Conservation (phyloP, 2,329 filamentous ascomycete genomes). For the Penicillium occitanis region DNA sequence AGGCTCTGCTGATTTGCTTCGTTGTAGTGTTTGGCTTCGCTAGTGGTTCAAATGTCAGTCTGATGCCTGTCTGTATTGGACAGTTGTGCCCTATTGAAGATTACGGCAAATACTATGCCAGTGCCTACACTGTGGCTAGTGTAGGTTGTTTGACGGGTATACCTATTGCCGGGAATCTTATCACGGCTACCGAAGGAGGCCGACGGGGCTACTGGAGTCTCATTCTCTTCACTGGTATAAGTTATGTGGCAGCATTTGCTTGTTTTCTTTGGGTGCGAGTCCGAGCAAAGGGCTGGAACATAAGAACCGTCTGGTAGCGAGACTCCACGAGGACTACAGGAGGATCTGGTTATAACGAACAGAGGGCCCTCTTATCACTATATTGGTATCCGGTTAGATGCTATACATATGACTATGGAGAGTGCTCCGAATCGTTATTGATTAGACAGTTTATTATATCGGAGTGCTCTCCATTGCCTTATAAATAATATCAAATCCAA, state of each 20-base stretch:
- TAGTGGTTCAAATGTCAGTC: conserved; percentile 38
- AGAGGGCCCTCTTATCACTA: too few relatives aligned
- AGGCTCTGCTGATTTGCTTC: conserved; percentile 28
- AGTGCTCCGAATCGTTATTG: too few relatives aligned
- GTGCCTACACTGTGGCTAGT: conserved; percentile 30
- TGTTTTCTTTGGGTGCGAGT: conserved; percentile 18
- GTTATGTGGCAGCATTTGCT: conserved; percentile 31
- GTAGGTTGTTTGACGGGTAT: conserved; percentile 29
- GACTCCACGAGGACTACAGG: not conserved
- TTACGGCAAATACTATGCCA: conserved; percentile 44
- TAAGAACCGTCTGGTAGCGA: conserved; percentile 7
- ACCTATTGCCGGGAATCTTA: conserved; percentile 29
- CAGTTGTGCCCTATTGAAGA: conserved; percentile 47
- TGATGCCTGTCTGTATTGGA: conserved; percentile 47
- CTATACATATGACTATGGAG: too few relatives aligned
- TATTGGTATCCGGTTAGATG: too few relatives aligned
- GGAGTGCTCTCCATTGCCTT: too few relatives aligned
- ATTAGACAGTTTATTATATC: too few relatives aligned
- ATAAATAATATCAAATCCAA: too few relatives aligned
- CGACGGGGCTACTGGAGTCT: conserved; percentile 24
- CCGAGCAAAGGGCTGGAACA: conserved; percentile 10
- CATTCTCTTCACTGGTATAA: conserved; percentile 24
- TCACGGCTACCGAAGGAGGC: conserved; percentile 21
- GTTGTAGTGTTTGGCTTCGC: conserved; percentile 38
- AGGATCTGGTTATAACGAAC: too few relatives aligned